Conservation (phyloP, 371 early-diverging fungal species). For the Circinella minor region DNA sequence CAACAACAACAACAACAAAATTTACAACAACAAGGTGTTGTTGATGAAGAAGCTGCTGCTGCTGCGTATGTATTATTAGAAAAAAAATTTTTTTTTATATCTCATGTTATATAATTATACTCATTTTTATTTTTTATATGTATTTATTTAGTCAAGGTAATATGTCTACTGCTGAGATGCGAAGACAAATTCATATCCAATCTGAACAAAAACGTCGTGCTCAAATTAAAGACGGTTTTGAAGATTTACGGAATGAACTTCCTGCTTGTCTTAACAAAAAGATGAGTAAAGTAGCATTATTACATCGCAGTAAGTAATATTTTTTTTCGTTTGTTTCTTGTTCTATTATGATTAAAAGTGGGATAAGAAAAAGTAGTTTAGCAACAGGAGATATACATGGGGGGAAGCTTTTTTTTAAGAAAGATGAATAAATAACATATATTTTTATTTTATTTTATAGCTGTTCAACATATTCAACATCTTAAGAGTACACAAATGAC, state of each 20-base stretch:
- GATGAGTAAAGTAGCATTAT: conserved; percentile 47
- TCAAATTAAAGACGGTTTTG: conserved; percentile 54
- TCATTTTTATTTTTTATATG: not conserved
- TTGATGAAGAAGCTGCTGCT: not conserved
- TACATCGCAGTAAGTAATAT: conserved; percentile 36
- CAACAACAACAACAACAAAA: conserved; percentile 3
- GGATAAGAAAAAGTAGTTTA: no score
- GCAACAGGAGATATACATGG: not conserved
- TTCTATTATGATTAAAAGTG: not conserved
- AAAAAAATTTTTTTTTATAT: not conserved
- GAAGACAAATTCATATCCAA: conserved; percentile 53
- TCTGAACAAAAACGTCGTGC: conserved; percentile 54
- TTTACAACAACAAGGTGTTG: not conserved
- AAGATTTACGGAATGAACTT: conserved; percentile 41
- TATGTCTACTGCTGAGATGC: conserved; percentile 36
- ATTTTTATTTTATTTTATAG: conserved; percentile 4
- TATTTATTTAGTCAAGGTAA: conserved; percentile 7
- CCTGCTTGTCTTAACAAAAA: conserved; percentile 46
- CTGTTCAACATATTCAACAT: conserved; percentile 41
- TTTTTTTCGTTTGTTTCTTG: no score
- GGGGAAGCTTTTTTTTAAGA: not conserved
- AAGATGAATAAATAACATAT: no score
- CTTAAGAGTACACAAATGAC: conserved; percentile 37
- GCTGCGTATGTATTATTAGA: not conserved
- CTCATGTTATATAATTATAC: not conserved